Evolutionary conservation across 805 yeast genomes (phyloP).

Genomic region (Kluyveromyces nonfermentans): DNA sequence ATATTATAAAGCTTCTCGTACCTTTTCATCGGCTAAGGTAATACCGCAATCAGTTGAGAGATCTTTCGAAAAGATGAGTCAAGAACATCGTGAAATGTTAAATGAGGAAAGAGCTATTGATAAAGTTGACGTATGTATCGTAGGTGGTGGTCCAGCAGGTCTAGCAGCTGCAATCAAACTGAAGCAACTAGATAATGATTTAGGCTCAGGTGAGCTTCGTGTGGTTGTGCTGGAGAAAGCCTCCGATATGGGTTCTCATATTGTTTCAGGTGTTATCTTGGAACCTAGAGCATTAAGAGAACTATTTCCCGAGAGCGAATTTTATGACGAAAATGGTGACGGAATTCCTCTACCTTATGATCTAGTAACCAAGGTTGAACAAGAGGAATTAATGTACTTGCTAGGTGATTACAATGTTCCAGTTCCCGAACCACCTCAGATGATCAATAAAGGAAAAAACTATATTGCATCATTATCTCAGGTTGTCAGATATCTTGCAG

Average conservation of each 20-base stretch:
- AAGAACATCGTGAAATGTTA: slow-evolving; percentile 40
- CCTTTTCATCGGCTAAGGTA: not conserved
- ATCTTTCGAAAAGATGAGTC: slow-evolving; percentile 22
- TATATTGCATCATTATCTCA: slow-evolving; percentile 77
- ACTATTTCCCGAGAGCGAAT: slow-evolving; percentile 62
- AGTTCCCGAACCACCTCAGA: slow-evolving; percentile 89
- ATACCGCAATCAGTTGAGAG: slow-evolving; percentile 16
- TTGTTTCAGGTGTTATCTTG: slow-evolving; percentile 85
- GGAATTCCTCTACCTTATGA: slow-evolving; percentile 76
- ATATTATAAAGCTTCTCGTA: not conserved
- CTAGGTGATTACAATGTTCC: slow-evolving; percentile 53
- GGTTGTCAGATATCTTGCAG: slow-evolving; percentile 74
- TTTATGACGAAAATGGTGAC: slow-evolving; percentile 38
- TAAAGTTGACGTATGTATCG: slow-evolving; percentile 86
- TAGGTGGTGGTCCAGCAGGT: slow-evolving; percentile 98
- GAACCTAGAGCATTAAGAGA: slow-evolving; percentile 87
- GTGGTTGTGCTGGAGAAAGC: slow-evolving; percentile 90
- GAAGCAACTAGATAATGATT: slow-evolving; percentile 70
- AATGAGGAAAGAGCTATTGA: slow-evolving; percentile 70
- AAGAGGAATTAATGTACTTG: slow-evolving; percentile 65
- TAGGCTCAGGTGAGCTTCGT: slow-evolving; percentile 57
- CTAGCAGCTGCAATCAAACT: slow-evolving; percentile 84
- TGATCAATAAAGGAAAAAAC: slow-evolving; percentile 72
- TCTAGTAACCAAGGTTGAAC: slow-evolving; percentile 61
- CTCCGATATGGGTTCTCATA: slow-evolving; percentile 87